These are phyloP conservation scores for Tylopilus sp. DNA, from an alignment of 1,284 basidiomycete species.

Conservation along the genomic window DNA sequence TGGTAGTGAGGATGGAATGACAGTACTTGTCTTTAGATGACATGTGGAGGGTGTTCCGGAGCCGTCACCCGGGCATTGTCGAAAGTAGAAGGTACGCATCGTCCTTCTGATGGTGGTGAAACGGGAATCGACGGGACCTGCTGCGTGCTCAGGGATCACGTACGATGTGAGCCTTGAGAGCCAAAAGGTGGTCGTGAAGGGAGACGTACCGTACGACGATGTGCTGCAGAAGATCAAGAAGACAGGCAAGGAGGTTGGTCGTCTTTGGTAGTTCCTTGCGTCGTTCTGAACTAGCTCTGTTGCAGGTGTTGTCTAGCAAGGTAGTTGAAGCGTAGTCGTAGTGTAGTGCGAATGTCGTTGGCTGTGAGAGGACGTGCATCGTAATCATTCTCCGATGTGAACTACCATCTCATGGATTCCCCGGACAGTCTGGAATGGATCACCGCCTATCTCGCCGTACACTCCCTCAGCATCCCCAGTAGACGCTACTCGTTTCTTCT, in stretches of 20 bases:
- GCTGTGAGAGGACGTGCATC: neutral
- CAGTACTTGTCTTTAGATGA: conserved; percentile 52
- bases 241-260: conserved; percentile 73
- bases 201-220: conserved; percentile 58
- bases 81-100: conserved; percentile 56
- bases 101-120: neutral
- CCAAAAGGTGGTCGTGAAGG: conserved; percentile 69
- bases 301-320: conserved; percentile 15
- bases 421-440: conserved; percentile 50
- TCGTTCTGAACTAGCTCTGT: neutral
- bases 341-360: neutral
- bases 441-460: conserved; percentile 50
- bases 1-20: neutral
- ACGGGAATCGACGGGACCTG: conserved; percentile 3
- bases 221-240: conserved; percentile 75
- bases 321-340: neutral
- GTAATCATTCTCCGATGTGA: neutral
- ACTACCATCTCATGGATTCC: conserved; percentile 32
- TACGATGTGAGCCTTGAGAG: conserved; percentile 62
- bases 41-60: conserved; percentile 76
- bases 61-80: conserved; percentile 70
- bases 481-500: conserved; percentile 55
- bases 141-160: conserved; percentile 42
- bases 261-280: neutral
- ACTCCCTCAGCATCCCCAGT: conserved; percentile 46